Base-by-base conservation (phyloP, 2,329 filamentous ascomycete genomes). In the Macrophomina pseudophaseolina region DNA sequence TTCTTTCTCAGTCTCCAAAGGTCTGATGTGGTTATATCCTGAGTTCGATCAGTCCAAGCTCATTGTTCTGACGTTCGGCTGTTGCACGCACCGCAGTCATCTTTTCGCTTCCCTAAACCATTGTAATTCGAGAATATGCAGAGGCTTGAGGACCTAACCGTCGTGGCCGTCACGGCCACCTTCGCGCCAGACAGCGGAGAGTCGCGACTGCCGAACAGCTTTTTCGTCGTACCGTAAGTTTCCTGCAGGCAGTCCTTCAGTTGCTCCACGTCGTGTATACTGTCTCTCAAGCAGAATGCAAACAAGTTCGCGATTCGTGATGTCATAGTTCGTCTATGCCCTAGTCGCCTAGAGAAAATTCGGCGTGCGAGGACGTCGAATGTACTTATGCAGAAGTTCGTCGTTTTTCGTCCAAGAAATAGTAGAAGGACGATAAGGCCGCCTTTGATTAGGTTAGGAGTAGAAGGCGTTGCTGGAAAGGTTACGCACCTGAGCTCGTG, bases 221-320 rank as follows among this genome's bases (percentile, higher is more conserved):
- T 7, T 4, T 56, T 66, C n/a, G 66, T 42, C 58, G 12, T 54
- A 5, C 62, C 30, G 33, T 68, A 71, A 9, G 44, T 69, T 59
- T 68, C 44, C 49, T 68, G 69, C 14, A 70, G 23, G 33, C 78
- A 44, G 76, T 70, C 66, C 78, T 82, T 70, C 75, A 76, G 62
- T 72, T 79, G 40, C 69, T 70, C 60, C 75, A 79, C 68, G 74
- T 44, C 66, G 59, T 70, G 59, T 46, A 72, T 62, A 67, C 67
- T 68, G 66, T 66, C 40, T 14, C 38, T 63, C 35, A 64, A 67
- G 23, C 65, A 8, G 12, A 52, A 66, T 35, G 30, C 66, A 64
- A 68, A 74, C 52, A 85, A 71, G 74, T 70, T 78, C 81, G 63
- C 68, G 5, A 69, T 12, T 18, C 54, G 69, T 14, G 32, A 18